phyloP scores from a whole-genome alignment of 2,329 filamentous ascomycete genomes.

The Monosporascus sp. region DNA sequence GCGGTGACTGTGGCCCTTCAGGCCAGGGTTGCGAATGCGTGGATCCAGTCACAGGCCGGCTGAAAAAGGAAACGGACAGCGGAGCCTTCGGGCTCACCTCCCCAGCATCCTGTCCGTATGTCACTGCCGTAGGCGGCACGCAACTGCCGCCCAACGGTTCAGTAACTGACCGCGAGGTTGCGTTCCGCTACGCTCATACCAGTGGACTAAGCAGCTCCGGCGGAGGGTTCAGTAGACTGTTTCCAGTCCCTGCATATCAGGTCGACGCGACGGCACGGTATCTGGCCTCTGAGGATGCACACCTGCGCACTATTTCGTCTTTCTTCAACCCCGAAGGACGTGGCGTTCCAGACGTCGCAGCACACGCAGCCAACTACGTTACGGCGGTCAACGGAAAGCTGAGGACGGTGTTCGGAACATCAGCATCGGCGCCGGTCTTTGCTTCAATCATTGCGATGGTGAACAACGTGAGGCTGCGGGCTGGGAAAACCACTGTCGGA shows the following conservation, averaged over 20 bases:
- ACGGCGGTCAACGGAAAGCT: constrained; percentile 29
- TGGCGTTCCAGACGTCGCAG: constrained; percentile 44
- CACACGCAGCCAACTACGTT: constrained; percentile 33
- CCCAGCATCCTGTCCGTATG: constrained; percentile 44
- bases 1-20: constrained; percentile 37
- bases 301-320: constrained; percentile 22
- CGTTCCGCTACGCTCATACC: constrained; percentile 7
- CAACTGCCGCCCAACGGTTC: constrained; percentile 14
- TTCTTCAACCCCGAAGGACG: constrained; percentile 39
- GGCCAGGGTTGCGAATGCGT: not conserved
- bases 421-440: constrained; percentile 43
- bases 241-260: constrained; percentile 25
- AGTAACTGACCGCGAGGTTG: constrained; percentile 11
- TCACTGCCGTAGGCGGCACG: constrained; percentile 39
- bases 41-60: constrained; percentile 26
- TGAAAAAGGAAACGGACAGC: constrained; percentile 28
- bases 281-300: constrained; percentile 12
- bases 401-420: constrained; percentile 42
- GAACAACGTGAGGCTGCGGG: constrained; percentile 43
- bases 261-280: constrained; percentile 18
- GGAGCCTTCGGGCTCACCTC: constrained; percentile 44
- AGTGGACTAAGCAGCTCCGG: constrained; percentile 12
- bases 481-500: constrained; percentile 41
- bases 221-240: constrained; percentile 30
- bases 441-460: constrained; percentile 42